These are phyloP conservation scores for Vitis amurensis DNA, from an alignment of 164 flowering plant genomes.

Conservation along the genomic window DNA sequence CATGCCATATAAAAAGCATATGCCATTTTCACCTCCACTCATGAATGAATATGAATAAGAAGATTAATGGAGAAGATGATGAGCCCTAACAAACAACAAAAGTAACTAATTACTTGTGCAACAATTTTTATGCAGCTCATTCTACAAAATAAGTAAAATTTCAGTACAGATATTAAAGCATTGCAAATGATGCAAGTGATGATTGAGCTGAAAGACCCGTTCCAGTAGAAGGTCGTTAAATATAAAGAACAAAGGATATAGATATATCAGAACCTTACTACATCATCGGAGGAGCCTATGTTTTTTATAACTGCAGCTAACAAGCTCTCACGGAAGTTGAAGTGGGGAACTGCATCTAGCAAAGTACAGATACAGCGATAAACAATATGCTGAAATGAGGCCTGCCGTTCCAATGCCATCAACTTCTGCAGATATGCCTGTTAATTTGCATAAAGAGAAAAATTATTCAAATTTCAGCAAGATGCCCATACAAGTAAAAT, in stretches of 20 bases:
- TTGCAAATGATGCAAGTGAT: not conserved
- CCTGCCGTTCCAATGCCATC: constrained; percentile 43
- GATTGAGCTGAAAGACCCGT: not conserved
- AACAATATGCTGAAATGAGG: constrained; percentile 56
- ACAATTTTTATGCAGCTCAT: too few species aligned
- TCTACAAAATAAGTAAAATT: too few species aligned
- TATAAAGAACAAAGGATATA: not conserved
- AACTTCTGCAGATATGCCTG: constrained; percentile 91
- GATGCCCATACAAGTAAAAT: not conserved
- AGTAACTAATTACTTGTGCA: too few species aligned
- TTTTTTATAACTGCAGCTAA: constrained; percentile 60
- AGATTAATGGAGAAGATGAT: too few species aligned
- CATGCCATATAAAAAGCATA: too few species aligned
- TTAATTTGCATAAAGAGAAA: constrained; percentile 5
- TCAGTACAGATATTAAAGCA: not conserved
- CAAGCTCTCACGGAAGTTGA: constrained; percentile 82
- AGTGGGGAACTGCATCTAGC: constrained; percentile 89
- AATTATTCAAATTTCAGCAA: not conserved
- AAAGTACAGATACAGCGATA: constrained; percentile 80
- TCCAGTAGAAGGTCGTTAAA: not conserved
- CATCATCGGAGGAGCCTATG: constrained; percentile 73
- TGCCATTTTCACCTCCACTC: too few species aligned
- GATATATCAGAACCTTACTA: constrained; percentile 50
- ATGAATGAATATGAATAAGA: too few species aligned
- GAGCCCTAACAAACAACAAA: too few species aligned